Conservation (phyloP, 495 filamentous ascomycete species). For the Pyrenula massariospora region DNA sequence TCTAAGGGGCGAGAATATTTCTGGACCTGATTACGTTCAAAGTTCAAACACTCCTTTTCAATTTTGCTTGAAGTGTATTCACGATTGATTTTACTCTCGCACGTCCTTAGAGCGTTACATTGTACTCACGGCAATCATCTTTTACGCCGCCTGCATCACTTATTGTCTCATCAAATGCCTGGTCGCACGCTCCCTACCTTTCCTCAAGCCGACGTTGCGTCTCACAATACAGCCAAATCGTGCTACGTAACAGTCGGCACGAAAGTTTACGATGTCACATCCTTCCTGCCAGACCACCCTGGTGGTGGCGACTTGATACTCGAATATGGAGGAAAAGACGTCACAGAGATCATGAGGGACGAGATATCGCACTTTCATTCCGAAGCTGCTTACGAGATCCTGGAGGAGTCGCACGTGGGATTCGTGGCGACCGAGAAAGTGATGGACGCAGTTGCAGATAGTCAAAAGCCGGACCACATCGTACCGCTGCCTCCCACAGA, state of each 20-base stretch:
- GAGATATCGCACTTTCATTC: conserved; percentile 72
- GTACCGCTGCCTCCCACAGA: conserved; percentile 28
- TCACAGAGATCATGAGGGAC: conserved; percentile 73
- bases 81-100: no score
- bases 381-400: conserved; percentile 85
- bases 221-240: conserved; percentile 67
- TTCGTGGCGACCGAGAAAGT: conserved; percentile 47
- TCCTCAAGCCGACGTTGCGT: conserved; percentile 61
- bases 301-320: conserved; percentile 83
- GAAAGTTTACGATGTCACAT: conserved; percentile 90
- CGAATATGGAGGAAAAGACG: conserved; percentile 82
- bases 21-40: no score
- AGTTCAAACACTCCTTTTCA: no score
- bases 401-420: conserved; percentile 74
- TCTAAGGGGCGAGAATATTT: no score
- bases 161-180: conserved; percentile 28
- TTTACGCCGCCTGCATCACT: no score
- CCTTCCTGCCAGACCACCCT: conserved; percentile 79
- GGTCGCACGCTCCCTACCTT: conserved; percentile 65
- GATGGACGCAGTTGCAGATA: conserved; percentile 30
- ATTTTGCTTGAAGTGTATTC: no score
- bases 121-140: no score
- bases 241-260: conserved; percentile 87
- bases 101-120: no score
- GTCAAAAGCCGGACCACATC: conserved; percentile 30